These are phyloP conservation scores for Termitomyces sp. DNA, from an alignment of 1,284 basidiomycete species.

Conservation along the genomic window DNA sequence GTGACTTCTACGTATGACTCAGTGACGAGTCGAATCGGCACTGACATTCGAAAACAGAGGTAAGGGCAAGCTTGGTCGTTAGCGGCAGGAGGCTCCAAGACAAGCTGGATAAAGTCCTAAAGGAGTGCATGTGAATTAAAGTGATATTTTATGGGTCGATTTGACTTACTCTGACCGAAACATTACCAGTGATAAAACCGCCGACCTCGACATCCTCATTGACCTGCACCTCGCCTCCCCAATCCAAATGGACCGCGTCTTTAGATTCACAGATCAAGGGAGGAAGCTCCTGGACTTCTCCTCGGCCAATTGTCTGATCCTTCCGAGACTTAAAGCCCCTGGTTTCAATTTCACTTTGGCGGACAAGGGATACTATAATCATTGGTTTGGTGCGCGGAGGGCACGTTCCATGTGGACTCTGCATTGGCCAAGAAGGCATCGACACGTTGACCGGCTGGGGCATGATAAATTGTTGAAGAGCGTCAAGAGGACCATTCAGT, in stretches of 20 bases:
- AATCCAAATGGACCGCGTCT: slow-evolving; percentile 31
- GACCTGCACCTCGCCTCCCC: slow-evolving; percentile 40
- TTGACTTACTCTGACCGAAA: slow-evolving; percentile 35
- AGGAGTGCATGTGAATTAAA: slow-evolving; percentile 2
- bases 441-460: slow-evolving; percentile 6
- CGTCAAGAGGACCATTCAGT: slow-evolving; percentile 38
- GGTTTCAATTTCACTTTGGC: slow-evolving; percentile 32
- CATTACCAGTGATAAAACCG: slow-evolving; percentile 32
- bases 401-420: slow-evolving; percentile 10
- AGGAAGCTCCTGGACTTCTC: slow-evolving; percentile 33
- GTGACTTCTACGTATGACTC: slow-evolving; percentile 39
- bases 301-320: slow-evolving; percentile 34
- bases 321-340: slow-evolving; percentile 28
- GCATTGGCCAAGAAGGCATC: neutral
- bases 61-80: slow-evolving; percentile 27
- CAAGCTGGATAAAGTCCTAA: slow-evolving; percentile 53
- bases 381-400: slow-evolving; percentile 19
- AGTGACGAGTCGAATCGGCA: slow-evolving; percentile 49
- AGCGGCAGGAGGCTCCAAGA: slow-evolving; percentile 26
- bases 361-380: slow-evolving; percentile 37
- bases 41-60: slow-evolving; percentile 30
- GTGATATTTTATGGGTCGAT: slow-evolving; percentile 1
- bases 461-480: slow-evolving; percentile 37
- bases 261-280: slow-evolving; percentile 22
- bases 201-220: slow-evolving; percentile 28